These are phyloP conservation scores for Blastobotrys parvus DNA, from an alignment of 805 yeast genomes.

Conservation along the genomic window DNA sequence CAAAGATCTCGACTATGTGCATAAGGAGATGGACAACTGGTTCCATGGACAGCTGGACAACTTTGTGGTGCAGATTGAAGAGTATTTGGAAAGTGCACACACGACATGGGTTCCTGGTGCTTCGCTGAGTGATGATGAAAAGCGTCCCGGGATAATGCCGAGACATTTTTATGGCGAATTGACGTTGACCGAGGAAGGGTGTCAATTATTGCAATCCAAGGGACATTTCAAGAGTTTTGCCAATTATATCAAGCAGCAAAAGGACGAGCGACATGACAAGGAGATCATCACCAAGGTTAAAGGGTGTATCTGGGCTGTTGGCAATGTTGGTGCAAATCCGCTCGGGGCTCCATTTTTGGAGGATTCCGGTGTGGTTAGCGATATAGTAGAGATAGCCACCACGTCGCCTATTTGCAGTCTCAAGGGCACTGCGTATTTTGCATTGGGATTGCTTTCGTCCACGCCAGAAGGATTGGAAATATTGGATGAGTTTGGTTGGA, in stretches of 20 bases:
- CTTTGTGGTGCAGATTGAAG: conserved; percentile 28
- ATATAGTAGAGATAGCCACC: conserved; percentile 44
- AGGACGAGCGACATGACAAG: conserved; percentile 24
- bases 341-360: conserved; percentile 59
- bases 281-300: conserved; percentile 43
- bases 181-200: conserved; percentile 74
- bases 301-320: conserved; percentile 80
- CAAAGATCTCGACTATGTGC: conserved; percentile 49
- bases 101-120: conserved; percentile 9
- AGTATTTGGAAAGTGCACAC: conserved; percentile 21
- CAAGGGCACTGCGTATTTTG: conserved; percentile 70
- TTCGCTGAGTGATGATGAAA: background rate
- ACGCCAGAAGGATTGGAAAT: conserved; percentile 79
- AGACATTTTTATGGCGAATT: conserved; percentile 73
- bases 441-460: conserved; percentile 62
- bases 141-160: conserved; percentile 29
- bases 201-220: conserved; percentile 46
- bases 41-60: conserved; percentile 31
- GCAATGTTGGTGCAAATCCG: conserved; percentile 67
- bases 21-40: conserved; percentile 64
- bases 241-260: conserved; percentile 20
- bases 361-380: conserved; percentile 41
- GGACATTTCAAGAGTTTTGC: conserved; percentile 32
- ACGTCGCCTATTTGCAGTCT: conserved; percentile 48
- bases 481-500: conserved; percentile 76